Evolutionary conservation across 805 yeast species (phyloP), one percentile per base, ranked within the genome.

Genomic region (Zygosaccharomyces bisporus): DNA sequence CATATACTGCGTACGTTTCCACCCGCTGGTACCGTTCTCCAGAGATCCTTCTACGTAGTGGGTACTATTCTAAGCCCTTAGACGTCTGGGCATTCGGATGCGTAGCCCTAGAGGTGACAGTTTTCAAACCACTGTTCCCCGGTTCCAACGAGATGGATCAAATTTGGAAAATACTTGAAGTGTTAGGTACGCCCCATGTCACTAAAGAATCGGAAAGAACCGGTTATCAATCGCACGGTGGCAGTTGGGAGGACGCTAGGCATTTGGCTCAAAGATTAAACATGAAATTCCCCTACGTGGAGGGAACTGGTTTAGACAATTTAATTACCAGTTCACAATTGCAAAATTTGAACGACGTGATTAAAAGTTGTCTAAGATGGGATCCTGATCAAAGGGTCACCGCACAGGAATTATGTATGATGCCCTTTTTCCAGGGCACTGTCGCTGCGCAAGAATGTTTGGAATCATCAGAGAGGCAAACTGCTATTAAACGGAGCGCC

Each of bases 11-110:
- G 2, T 86, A 86, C 53, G 87, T 86, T 5, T 80, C 91, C 0
- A 86, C 95, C 0, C 74, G 95, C 56, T 86, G 95, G 95, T 86
- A 86, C 57, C 70, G 95, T 50, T 78, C 91, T 0, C 95, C 95
- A 0, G 95, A 86, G 60, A 83, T 86, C 16, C 68, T 86, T 36
- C 67, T 86, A 45, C 73, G 91, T 52, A 80, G 76, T 50, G 74
- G 73, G 4, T 68, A 64, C 54, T 83, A 86, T 57, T 76, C 87
- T 0, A 75, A 67, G 49, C 88, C 93, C 2, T 75, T 83, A 29
- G 95, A 86, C 67, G 76, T 86, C 25, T 86, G 95, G 95, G 91
- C 95, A 0, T 86, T 85, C 70, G 95, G 89, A 1, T 75, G 81
- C 34, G 87, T 86, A 30, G 87, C 86, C 1, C 77, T 77, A 5